Percentiles rank a stretch among this genome's conserved stretches.
phyloP scores from a whole-genome alignment of 1,284 basidiomycete species.

The Sparassis latifolia region DNA sequence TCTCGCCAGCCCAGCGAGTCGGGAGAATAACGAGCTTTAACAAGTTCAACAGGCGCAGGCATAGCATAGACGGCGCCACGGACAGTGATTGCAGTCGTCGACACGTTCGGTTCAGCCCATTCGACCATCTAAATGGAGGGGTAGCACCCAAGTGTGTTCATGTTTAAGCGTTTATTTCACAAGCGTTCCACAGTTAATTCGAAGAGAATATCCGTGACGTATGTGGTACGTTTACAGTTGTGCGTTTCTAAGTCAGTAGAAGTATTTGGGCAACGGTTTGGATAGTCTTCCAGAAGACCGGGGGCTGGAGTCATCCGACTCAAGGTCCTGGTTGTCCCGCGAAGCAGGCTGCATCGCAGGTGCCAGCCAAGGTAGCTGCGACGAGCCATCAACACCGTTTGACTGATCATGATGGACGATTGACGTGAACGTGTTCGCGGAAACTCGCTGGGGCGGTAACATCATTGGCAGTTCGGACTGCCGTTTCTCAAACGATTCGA shows the following conservation, averaged over 20 bases:
- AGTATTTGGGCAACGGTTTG: slow-evolving; percentile 8
- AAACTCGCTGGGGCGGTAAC: slow-evolving; percentile 12
- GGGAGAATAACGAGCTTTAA: neutral
- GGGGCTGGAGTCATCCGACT: slow-evolving; percentile 1
- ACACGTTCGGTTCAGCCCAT: too few species aligned
- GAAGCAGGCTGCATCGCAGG: neutral
- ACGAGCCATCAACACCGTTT: neutral
- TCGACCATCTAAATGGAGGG: too few species aligned
- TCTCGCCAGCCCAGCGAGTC: neutral
- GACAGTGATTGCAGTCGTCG: too few species aligned
- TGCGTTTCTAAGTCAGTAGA: neutral
- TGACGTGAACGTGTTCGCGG: slow-evolving; percentile 3
- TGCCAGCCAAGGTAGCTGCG: neutral
- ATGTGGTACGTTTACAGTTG: too few species aligned
- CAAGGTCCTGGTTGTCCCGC: neutral
- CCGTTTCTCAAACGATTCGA: slow-evolving; percentile 10
- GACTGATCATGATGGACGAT: slow-evolving; percentile 1
- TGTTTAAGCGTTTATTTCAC: too few species aligned
- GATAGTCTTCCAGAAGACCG: slow-evolving; percentile 19
- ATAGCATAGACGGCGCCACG: neutral
- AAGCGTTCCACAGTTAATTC: too few species aligned
- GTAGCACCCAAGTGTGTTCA: too few species aligned
- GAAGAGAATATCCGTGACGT: too few species aligned
- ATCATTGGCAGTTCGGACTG: slow-evolving; percentile 18
- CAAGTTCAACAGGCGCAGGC: neutral